phyloP scores from a whole-genome alignment of 805 yeast genomes.

The Monosporozyma aquatica region DNA sequence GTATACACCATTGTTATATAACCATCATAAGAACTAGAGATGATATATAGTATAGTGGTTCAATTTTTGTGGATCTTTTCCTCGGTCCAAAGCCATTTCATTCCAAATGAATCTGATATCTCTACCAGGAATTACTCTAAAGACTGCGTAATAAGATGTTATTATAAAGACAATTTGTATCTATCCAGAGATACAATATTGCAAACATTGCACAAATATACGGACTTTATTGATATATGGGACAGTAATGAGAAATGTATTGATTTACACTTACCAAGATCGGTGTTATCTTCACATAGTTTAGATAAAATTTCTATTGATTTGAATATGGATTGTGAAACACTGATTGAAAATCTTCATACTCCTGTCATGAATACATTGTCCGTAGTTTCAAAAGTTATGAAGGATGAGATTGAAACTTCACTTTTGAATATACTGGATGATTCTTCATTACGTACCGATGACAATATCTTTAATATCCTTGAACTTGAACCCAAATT shows the following conservation, averaged over 20 bases:
- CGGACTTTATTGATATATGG: conserved; percentile 42
- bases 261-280: too few species aligned
- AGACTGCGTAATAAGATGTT: conserved; percentile 8
- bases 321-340: conserved; percentile 12
- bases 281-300: too few species aligned
- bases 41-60: too few species aligned
- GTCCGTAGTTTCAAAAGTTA: not conserved
- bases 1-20: too few species aligned
- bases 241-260: conserved; percentile 36
- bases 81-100: not conserved
- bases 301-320: conserved; percentile 15
- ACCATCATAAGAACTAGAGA: too few species aligned
- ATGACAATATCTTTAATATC: not conserved
- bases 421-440: not conserved
- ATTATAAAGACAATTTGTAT: conserved; percentile 7
- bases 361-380: not conserved
- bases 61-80: too few species aligned
- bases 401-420: not conserved
- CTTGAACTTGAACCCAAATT: not conserved
- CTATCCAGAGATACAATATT: too few species aligned
- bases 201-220: too few species aligned
- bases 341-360: not conserved
- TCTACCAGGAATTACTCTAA: not conserved
- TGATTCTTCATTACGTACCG: not conserved
- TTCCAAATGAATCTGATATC: not conserved